Evolutionary conservation across 495 filamentous ascomycete species (phyloP), one percentile per base, ranked within the genome.

Genomic region (Aspergillus diversus): DNA sequence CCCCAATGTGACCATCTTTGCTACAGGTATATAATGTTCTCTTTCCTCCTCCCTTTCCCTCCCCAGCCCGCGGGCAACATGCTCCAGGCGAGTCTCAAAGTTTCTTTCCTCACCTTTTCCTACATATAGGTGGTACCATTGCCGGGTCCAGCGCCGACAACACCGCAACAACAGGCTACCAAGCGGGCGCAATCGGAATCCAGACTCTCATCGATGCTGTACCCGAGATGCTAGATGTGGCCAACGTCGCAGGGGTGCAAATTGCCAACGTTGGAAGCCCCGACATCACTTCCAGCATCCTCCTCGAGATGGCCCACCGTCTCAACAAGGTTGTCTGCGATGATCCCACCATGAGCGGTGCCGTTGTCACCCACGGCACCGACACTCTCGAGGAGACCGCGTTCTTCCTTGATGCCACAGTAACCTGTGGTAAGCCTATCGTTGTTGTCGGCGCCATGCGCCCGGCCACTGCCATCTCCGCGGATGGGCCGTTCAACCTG

Each of bases 351-450:
- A 77, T 77, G 65, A 67, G 75, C 43, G 79, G 80, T 16, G 79
- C 78, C 5, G 77, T 82, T 21, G 67, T 83, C 55, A 82, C 81
- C 55, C 81, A 83, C 65, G 80, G 81, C 60, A 83, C 81, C 32
- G 81, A 83, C 65, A 81, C 79, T 0, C 70, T 82, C 27, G 80
- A 83, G 58, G 81, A 83, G 67, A 76, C 79, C 0, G 75, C 80
- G 47, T 83, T 82, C 74, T 83, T 82, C 73, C 63, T 82, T 15
- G 77, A 81, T 63, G 69, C 76, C 1, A 81, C 78, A 2, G 69
- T 82, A 50, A 78, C 76, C 63, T 79, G 78, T 49, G 69, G 66
- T 17, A 83, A 83, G 65, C 80, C 80, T 37, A 73, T 83, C 9
- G 74, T 83, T 13, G 64, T 78, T 59, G 81, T 82, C 35, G 81